These are phyloP conservation scores for Rhizopus sp. DNA, from an alignment of 371 early-diverging fungal species.

Conservation along the genomic window DNA sequence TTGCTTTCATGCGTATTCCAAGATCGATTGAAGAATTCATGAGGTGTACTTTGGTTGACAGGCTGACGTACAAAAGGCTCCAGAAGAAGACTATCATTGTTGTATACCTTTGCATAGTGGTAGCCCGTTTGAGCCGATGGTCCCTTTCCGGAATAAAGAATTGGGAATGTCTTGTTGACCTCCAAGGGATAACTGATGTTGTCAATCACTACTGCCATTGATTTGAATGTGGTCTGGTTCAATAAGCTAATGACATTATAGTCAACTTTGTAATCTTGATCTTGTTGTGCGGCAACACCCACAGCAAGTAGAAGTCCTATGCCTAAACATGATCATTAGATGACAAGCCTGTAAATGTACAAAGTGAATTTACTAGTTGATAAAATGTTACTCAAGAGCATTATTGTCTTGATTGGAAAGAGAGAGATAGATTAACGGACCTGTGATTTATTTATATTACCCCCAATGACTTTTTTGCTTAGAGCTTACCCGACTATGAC, in stretches of 20 bases:
- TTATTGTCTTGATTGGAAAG: too few species aligned
- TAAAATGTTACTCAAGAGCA: too few species aligned
- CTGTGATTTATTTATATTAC: too few species aligned
- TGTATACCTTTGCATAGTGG: slow-evolving; percentile 16
- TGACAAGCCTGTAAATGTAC: background rate
- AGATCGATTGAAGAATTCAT: slow-evolving; percentile 24
- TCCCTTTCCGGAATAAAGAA: slow-evolving; percentile 21
- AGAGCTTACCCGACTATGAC: too few species aligned
- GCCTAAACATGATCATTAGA: background rate
- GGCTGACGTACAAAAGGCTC: slow-evolving; percentile 18
- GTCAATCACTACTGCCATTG: slow-evolving; percentile 18
- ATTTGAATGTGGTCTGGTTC: slow-evolving; percentile 7
- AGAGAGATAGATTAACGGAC: too few species aligned
- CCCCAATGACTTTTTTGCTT: too few species aligned
- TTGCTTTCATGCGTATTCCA: slow-evolving; percentile 16
- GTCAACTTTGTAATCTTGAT: background rate
- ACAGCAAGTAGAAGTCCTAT: background rate
- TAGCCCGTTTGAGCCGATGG: slow-evolving; percentile 19
- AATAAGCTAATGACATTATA: slow-evolving; percentile 24
- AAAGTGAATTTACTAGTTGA: too few species aligned
- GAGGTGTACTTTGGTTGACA: slow-evolving; percentile 6
- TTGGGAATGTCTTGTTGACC: background rate
- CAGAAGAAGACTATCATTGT: background rate
- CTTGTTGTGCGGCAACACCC: background rate
- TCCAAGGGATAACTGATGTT: slow-evolving; percentile 6